These are phyloP conservation scores for Kodamaea neixiangensis DNA, from an alignment of 805 yeast genomes.

Conservation along the genomic window DNA sequence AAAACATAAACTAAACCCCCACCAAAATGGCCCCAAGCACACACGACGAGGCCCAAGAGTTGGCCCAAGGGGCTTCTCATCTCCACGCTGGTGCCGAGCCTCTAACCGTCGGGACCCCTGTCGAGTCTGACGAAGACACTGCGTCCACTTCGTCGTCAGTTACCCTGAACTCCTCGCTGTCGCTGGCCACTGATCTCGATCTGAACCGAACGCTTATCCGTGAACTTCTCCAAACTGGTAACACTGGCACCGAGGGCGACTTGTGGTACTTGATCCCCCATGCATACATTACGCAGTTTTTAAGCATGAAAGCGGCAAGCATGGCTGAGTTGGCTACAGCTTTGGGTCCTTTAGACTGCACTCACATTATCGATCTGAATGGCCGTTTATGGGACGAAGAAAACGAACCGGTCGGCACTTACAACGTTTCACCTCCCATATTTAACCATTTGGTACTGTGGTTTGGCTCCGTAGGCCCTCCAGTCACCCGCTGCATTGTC, in stretches of 20 bases:
- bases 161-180: slow-evolving; percentile 4
- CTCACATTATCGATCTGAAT: slow-evolving; percentile 43
- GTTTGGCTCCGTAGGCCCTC: slow-evolving; percentile 52
- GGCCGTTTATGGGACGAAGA: slow-evolving; percentile 42
- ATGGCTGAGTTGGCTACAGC: slow-evolving; percentile 26
- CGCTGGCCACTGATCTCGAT: slow-evolving; percentile 2
- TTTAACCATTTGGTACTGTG: slow-evolving; percentile 49
- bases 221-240: slow-evolving; percentile 17
- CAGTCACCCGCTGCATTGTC: slow-evolving; percentile 34
- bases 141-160: slow-evolving; percentile 1
- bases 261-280: slow-evolving; percentile 50
- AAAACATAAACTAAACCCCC: background rate
- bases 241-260: slow-evolving; percentile 46
- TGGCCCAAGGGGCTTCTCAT: slow-evolving; percentile 1
- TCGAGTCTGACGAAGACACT: background rate
- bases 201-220: slow-evolving; percentile 22
- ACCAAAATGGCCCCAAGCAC: slow-evolving; percentile 2
- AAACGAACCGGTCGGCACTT: slow-evolving; percentile 20
- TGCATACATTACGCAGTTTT: slow-evolving; percentile 44
- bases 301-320: slow-evolving; percentile 30
- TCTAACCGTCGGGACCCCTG: background rate
- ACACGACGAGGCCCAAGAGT: slow-evolving; percentile 2
- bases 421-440: slow-evolving; percentile 42
- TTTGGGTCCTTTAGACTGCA: slow-evolving; percentile 52
- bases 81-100: background rate